Conservation (phyloP, 371 early-diverging fungal species). For the Mucor velutinosus region DNA sequence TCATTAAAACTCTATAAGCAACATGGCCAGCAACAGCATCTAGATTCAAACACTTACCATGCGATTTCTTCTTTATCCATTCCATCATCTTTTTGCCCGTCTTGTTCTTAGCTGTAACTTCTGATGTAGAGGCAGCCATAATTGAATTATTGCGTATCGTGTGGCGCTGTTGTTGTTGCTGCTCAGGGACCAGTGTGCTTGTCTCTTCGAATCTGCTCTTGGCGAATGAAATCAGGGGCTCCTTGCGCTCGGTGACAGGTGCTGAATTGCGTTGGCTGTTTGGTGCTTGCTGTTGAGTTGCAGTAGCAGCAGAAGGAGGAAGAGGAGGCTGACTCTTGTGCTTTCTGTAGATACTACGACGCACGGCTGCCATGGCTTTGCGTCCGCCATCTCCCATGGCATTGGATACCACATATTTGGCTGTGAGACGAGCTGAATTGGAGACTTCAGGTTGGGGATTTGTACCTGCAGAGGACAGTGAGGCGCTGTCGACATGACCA, state of each 20-base stretch:
- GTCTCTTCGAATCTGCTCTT: slow-evolving; percentile 18
- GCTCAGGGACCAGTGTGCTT: neutral
- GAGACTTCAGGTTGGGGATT: slow-evolving; percentile 5
- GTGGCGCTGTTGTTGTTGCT: slow-evolving; percentile 5
- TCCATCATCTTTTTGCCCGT: slow-evolving; percentile 71
- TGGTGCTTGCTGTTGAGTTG: neutral
- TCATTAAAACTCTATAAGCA: neutral
- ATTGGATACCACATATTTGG: slow-evolving; percentile 5
- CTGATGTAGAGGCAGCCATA: neutral
- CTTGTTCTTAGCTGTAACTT: neutral
- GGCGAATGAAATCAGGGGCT: neutral
- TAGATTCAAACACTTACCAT: slow-evolving; percentile 36
- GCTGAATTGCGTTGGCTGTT: neutral
- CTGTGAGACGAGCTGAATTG: neutral
- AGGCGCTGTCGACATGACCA: neutral
- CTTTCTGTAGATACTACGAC: slow-evolving; percentile 24
- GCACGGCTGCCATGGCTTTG: slow-evolving; percentile 21
- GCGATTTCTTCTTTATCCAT: slow-evolving; percentile 68
- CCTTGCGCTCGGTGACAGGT: slow-evolving; percentile 4
- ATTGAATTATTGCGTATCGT: neutral
- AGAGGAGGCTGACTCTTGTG: slow-evolving; percentile 15
- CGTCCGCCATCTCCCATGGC: slow-evolving; percentile 14
- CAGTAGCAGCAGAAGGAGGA: neutral
- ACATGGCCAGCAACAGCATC: neutral
- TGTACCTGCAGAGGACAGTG: slow-evolving; percentile 1